A percentile compares a stretch with the other conserved stretches of the same genome.
These are phyloP conservation scores for Lactarius hengduanensis DNA, from an alignment of 768 basidiomycete species.

Conservation along the genomic window DNA sequence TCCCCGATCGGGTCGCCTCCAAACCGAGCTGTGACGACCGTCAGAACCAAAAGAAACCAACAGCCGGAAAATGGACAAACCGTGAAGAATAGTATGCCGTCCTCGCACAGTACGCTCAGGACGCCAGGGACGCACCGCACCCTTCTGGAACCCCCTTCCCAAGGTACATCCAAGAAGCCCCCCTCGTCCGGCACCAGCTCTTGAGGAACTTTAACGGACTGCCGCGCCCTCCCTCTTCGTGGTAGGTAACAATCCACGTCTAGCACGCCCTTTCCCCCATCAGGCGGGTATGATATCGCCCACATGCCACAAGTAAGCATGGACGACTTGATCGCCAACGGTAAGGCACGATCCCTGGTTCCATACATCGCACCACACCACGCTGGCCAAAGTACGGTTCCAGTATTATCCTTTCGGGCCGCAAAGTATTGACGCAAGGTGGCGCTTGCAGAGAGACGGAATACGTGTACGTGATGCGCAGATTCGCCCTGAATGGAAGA, in stretches of 20 bases:
- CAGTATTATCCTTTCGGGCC: not conserved
- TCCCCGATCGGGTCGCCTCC: not conserved
- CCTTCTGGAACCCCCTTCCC: not conserved
- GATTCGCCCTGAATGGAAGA: slow-evolving; percentile 10
- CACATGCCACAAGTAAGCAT: slow-evolving; percentile 21
- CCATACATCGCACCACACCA: slow-evolving; percentile 1
- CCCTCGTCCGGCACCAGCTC: not conserved
- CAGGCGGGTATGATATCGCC: slow-evolving; percentile 10
- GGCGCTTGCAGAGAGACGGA: slow-evolving; percentile 15
- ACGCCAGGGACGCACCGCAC: not conserved
- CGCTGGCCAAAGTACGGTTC: slow-evolving; percentile 5
- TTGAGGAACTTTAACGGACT: not conserved
- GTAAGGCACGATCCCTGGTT: not conserved
- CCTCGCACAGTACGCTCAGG: slow-evolving; percentile 19
- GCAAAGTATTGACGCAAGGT: slow-evolving; percentile 4
- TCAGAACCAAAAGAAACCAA: not conserved
- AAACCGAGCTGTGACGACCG: slow-evolving; percentile 1
- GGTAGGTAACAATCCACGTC: slow-evolving; percentile 14
- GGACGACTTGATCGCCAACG: slow-evolving; percentile 3
- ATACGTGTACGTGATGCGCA: slow-evolving; percentile 13
- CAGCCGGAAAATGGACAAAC: slow-evolving; percentile 1
- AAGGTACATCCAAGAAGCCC: not conserved
- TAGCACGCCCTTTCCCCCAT: slow-evolving; percentile 4
- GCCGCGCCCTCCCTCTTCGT: not conserved
- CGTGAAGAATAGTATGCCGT: slow-evolving; percentile 17